Conservation (phyloP, 2,329 filamentous ascomycete species). For the Aureobasidium leucospermi region DNA sequence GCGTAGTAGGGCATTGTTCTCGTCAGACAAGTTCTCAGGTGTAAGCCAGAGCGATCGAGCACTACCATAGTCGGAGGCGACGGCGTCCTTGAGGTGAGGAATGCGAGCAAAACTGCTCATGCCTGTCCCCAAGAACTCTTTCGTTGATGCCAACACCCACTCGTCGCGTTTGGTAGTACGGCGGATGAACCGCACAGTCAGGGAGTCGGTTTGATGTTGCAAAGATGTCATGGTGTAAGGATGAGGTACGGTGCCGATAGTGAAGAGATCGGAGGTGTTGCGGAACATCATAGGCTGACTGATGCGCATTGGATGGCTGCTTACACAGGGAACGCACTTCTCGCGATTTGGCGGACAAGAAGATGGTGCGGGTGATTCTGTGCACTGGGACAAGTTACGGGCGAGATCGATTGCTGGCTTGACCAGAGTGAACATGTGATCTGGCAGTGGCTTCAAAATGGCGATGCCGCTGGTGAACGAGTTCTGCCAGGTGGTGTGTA, state of each 20-base stretch:
- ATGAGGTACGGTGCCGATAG: slow-evolving; percentile 82
- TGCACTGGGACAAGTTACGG: slow-evolving; percentile 66
- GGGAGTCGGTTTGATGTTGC: slow-evolving; percentile 40
- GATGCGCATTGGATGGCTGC: slow-evolving; percentile 57
- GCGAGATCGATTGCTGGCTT: slow-evolving; percentile 66
- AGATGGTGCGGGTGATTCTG: slow-evolving; percentile 61
- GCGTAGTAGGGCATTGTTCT: slow-evolving; percentile 18
- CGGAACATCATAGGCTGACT: slow-evolving; percentile 59
- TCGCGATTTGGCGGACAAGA: slow-evolving; percentile 78
- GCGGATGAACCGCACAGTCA: slow-evolving; percentile 38
- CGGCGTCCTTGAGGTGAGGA: slow-evolving; percentile 69
- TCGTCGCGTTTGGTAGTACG: slow-evolving; percentile 63
- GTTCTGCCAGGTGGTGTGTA: slow-evolving; percentile 80
- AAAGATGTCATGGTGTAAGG: slow-evolving; percentile 76
- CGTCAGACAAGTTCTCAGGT: slow-evolving; percentile 44
- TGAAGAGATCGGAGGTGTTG: slow-evolving; percentile 67
- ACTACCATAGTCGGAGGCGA: slow-evolving; percentile 60
- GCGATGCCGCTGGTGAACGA: slow-evolving; percentile 68
- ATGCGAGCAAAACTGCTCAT: slow-evolving; percentile 59
- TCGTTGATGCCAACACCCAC: slow-evolving; percentile 69
- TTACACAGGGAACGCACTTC: slow-evolving; percentile 67
- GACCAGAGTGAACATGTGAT: slow-evolving; percentile 67
- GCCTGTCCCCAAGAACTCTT: slow-evolving; percentile 57
- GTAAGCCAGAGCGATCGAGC: slow-evolving; percentile 72
- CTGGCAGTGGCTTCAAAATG: slow-evolving; percentile 70